Conservation (phyloP, 208 protist species). For the Trypanosoma scelopori region DNA sequence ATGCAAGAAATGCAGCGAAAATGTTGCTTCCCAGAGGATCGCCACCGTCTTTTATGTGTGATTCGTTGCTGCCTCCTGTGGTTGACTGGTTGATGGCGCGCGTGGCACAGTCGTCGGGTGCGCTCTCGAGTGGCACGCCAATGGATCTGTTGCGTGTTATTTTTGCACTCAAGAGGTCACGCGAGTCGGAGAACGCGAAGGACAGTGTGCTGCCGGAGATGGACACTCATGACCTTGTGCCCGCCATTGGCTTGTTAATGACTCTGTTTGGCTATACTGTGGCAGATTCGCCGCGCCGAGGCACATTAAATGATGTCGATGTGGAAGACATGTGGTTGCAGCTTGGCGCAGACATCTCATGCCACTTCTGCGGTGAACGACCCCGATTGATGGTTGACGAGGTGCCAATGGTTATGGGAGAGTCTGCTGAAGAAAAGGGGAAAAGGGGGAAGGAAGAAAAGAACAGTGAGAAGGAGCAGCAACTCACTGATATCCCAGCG, state of each 20-base stretch:
- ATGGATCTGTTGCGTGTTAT: conserved; percentile 13
- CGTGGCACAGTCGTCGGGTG: not conserved
- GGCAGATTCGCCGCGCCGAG: too few species aligned
- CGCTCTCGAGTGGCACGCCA: conserved; percentile 3
- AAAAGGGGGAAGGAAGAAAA: not conserved
- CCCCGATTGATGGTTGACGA: conserved; percentile 7
- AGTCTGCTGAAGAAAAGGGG: not conserved
- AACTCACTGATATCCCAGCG: too few species aligned
- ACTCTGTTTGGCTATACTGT: conserved; percentile 21
- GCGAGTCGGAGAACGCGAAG: not conserved
- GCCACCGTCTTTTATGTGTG: conserved; percentile 32
- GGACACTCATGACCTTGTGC: conserved; percentile 12
- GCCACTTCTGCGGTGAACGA: conserved; percentile 25
- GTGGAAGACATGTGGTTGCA: not conserved
- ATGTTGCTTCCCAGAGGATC: conserved; percentile 57
- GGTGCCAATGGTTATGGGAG: not conserved
- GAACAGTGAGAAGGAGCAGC: not conserved
- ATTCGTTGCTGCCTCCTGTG: not conserved
- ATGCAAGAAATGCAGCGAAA: conserved; percentile 7
- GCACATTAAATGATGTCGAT: not conserved
- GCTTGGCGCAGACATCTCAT: conserved; percentile 6
- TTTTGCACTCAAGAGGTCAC: conserved; percentile 18
- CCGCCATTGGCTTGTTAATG: conserved; percentile 4
- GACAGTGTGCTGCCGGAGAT: not conserved
- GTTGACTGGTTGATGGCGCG: conserved; percentile 9